Evolutionary conservation across 2,329 filamentous ascomycete genomes (phyloP), one percentile per base, ranked within the genome.

Genomic region (Verticillium isaacii): DNA sequence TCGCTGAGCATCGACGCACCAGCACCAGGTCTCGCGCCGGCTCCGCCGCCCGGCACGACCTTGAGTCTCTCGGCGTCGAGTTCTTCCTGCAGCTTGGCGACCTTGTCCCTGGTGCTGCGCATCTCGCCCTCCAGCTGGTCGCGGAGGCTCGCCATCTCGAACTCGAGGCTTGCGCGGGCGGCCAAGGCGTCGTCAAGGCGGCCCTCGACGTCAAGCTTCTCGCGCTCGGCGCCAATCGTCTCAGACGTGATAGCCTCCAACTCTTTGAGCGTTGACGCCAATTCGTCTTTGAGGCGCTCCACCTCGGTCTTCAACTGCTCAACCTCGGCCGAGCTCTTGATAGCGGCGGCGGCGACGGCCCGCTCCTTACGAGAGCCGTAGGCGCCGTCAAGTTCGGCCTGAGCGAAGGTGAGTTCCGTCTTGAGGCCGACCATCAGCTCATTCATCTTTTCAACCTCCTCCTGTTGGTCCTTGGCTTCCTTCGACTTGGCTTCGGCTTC

Each of bases 311-410:
- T 73, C 52, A 85, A 75, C 67, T 79, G 78, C 60, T 73, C 67
- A 54, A 79, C 73, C 68, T 84, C 79, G n/a, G 68, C 71, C 61
- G 75, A 76, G 61, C 74, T 78, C 72, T 84, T 82, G 66, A 82
- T 74, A 56, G 82, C 82, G 1, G 85, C 85, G 23, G 82, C 80
- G 66, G 86, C 84, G 14, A 82, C 81, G 23, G 85, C 84, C 25
- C 85, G 82, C 73, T 87, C 80, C 62, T 82, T 80, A 63, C 84
- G 81, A 62, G 82, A 81, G 62, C 85, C 85, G 69, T 87, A 86
- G 32, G 85, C 85, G 61, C 83, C 83, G 65, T 88, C 85, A 34
- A 88, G 79, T 72, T 88, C 85, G 19, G 85, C 85, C 68, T 84
- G 82, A 58, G 83, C 82, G 67, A 87, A 81, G 56, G 84, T 85